These are phyloP conservation scores for Lithospermum erythrorhizon DNA, from an alignment of 257 asterid species.

Conservation along the genomic window DNA sequence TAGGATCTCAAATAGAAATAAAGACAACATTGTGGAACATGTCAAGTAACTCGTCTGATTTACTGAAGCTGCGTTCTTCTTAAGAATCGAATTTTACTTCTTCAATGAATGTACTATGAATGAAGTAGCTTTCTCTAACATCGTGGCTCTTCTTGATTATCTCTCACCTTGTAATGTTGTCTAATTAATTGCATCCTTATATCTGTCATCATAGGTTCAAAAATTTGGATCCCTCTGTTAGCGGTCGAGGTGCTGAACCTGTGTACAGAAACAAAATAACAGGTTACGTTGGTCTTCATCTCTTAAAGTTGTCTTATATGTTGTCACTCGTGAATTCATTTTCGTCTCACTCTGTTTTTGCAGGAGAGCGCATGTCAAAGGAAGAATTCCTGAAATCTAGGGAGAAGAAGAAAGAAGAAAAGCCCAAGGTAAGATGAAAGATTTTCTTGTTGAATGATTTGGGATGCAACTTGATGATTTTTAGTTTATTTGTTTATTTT, in stretches of 20 bases:
- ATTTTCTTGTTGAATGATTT: not conserved
- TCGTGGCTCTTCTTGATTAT: not conserved
- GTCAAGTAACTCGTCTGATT: not conserved
- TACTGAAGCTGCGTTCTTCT: not conserved
- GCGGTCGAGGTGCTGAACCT: slow-evolving; percentile 73
- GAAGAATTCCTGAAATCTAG: slow-evolving; percentile 53
- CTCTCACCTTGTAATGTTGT: not conserved
- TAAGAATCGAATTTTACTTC: no score
- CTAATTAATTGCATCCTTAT: not conserved
- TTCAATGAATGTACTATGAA: no score
- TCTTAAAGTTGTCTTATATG: slow-evolving; percentile 6
- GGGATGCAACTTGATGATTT: not conserved
- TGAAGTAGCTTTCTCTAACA: not conserved
- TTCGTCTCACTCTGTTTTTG: slow-evolving; percentile 14
- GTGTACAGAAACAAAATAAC: slow-evolving; percentile 73
- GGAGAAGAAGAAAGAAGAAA: slow-evolving; percentile 57
- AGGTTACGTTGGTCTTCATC: slow-evolving; percentile 29
- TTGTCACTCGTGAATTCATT: not conserved
- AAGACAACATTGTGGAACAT: no score
- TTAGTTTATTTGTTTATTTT: not conserved
- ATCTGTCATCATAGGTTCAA: slow-evolving; percentile 38
- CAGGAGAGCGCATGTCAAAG: slow-evolving; percentile 80
- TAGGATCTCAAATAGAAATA: no score
- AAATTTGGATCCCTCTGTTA: slow-evolving; percentile 65
- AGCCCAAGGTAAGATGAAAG: slow-evolving; percentile 64